Evolutionary conservation across 345 rosid species (phyloP).

Genomic region (Clausena lansium): DNA sequence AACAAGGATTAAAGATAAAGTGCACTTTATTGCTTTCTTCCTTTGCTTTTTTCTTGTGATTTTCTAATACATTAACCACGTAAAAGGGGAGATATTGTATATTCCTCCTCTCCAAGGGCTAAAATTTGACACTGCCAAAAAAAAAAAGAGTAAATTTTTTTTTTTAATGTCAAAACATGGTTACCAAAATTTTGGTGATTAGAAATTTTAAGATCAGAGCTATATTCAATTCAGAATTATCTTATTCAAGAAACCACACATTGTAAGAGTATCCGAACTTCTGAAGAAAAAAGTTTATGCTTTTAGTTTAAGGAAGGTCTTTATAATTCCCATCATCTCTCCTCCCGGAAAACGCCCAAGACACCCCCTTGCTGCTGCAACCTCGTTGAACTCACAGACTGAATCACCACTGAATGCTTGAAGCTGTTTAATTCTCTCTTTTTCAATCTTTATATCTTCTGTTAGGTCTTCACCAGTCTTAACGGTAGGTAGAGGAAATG

Average conservation of each 20-base stretch:
- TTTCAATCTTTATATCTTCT: constrained; percentile 19
- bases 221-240: background rate
- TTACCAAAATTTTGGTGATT: background rate
- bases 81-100: background rate
- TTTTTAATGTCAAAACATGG: background rate
- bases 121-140: background rate
- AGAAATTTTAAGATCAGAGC: background rate
- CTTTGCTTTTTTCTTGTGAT: background rate
- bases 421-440: constrained; percentile 22
- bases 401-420: constrained; percentile 63
- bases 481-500: constrained; percentile 77
- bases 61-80: background rate
- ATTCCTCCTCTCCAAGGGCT: background rate
- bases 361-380: constrained; percentile 87
- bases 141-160: background rate
- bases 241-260: background rate
- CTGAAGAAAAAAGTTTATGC: background rate
- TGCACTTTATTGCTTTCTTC: background rate
- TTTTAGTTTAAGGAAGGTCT: constrained; percentile 40
- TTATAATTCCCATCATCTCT: constrained; percentile 72
- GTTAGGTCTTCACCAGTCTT: constrained; percentile 39
- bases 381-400: constrained; percentile 66
- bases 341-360: constrained; percentile 95
- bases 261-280: background rate
- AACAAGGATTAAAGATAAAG: background rate